phyloP scores from a whole-genome alignment of 257 asterid species.

The Ehretia macrophylla region DNA sequence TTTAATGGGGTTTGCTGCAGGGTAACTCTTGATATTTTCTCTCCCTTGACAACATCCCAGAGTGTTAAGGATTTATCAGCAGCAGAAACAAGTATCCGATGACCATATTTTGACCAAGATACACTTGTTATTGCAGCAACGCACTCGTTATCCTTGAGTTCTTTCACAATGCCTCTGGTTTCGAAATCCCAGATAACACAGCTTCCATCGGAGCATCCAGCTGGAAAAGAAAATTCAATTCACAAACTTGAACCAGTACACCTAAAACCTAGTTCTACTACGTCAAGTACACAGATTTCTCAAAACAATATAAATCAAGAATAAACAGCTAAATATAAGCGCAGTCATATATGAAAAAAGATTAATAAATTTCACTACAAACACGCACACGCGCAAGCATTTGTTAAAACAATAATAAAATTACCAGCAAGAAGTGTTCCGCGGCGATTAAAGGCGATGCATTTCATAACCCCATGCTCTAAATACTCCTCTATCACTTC shows the following conservation, averaged over 20 bases:
- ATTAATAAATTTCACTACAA: not conserved
- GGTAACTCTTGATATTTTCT: constrained; percentile 53
- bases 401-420: not conserved
- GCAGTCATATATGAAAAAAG: not conserved
- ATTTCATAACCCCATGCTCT: constrained; percentile 79
- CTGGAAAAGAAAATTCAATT: constrained; percentile 30
- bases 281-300: not conserved
- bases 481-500: constrained; percentile 88
- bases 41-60: constrained; percentile 88
- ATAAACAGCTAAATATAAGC: not conserved
- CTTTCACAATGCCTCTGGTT: constrained; percentile 78
- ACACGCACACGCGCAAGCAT: not conserved
- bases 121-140: constrained; percentile 77
- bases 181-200: constrained; percentile 92
- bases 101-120: constrained; percentile 90
- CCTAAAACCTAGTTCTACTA: not conserved
- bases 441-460: constrained; percentile 83
- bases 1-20: constrained; percentile 73
- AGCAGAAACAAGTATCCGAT: constrained; percentile 70
- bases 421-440: constrained; percentile 97
- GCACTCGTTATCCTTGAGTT: constrained; percentile 60
- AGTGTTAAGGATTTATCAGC: constrained; percentile 84
- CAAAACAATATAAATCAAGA: no score
- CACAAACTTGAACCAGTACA: constrained; percentile 2
- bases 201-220: constrained; percentile 93